Evolutionary conservation across 768 basidiomycete genomes (phyloP).

Genomic region (Xerocomellus intermedius): DNA sequence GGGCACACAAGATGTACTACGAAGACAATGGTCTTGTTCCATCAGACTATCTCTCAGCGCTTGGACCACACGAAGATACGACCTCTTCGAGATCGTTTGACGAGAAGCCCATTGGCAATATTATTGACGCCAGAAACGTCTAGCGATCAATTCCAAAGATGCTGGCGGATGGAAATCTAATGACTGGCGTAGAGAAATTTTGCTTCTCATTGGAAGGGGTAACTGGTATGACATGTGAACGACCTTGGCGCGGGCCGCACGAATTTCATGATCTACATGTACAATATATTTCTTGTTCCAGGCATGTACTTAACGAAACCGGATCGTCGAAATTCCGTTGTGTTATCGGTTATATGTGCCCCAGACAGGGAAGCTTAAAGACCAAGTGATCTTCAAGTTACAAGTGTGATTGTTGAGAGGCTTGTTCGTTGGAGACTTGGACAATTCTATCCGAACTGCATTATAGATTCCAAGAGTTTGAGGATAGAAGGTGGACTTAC

Average conservation of each 20-base stretch:
- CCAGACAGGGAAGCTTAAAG: background rate
- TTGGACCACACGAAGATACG: slow-evolving; percentile 5
- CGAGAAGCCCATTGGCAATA: slow-evolving; percentile 4
- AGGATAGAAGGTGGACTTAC: slow-evolving; percentile 24
- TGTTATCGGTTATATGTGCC: background rate
- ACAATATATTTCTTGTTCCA: slow-evolving; percentile 11
- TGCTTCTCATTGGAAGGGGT: slow-evolving; percentile 9
- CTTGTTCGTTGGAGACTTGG: slow-evolving; percentile 48
- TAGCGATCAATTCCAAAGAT: slow-evolving; percentile 6
- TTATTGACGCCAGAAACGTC: slow-evolving; percentile 1
- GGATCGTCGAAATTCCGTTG: background rate
- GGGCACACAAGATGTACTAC: slow-evolving; percentile 21
- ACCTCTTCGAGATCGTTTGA: slow-evolving; percentile 11
- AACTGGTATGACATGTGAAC: background rate
- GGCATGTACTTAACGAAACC: background rate
- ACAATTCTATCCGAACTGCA: slow-evolving; percentile 45
- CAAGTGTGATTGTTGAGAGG: background rate
- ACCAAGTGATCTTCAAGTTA: slow-evolving; percentile 2
- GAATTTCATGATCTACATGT: slow-evolving; percentile 5
- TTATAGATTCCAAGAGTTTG: background rate
- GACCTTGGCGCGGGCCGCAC: background rate
- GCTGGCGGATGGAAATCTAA: background rate
- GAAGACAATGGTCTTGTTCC: slow-evolving; percentile 27
- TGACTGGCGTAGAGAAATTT: background rate
- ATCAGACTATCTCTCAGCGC: slow-evolving; percentile 18